phyloP scores from a whole-genome alignment of 2,329 filamentous ascomycete species.

The Diaporthe citrichinensis region DNA sequence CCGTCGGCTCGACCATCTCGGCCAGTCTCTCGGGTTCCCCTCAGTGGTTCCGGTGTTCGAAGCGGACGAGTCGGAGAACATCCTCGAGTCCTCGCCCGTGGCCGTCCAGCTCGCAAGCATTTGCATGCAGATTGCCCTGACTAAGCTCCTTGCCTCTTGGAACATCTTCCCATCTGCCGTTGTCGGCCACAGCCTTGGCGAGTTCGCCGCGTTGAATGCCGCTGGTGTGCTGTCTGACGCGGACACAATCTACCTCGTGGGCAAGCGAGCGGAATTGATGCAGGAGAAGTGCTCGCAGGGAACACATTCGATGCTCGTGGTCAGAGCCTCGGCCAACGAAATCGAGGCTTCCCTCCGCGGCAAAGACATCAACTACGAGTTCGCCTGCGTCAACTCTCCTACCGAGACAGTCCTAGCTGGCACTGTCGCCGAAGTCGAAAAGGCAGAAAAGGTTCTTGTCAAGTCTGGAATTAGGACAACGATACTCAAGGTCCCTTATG shows the following conservation, averaged over 20 bases:
- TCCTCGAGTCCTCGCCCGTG: conserved; percentile 62
- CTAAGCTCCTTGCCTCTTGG: conserved; percentile 68
- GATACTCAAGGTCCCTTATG: conserved; percentile 64
- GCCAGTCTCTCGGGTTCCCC: conserved; percentile 65
- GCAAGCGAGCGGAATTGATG: conserved; percentile 75
- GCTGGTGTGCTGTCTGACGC: conserved; percentile 79
- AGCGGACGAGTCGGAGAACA: conserved; percentile 55
- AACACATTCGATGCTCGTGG: conserved; percentile 72
- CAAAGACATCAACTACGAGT: conserved; percentile 55
- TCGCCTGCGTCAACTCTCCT: conserved; percentile 83
- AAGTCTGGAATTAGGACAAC: conserved; percentile 57
- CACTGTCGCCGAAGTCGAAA: conserved; percentile 55
- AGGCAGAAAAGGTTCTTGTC: conserved; percentile 56
- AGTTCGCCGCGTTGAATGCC: conserved; percentile 72
- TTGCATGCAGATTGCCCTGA: conserved; percentile 70
- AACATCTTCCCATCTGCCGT: conserved; percentile 63
- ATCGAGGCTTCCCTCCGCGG: conserved; percentile 67
- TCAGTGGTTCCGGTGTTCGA: conserved; percentile 67
- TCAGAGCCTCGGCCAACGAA: conserved; percentile 62
- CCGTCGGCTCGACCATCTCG: conserved; percentile 67
- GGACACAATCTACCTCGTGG: conserved; percentile 81
- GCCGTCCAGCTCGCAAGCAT: conserved; percentile 67
- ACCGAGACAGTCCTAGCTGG: conserved; percentile 80
- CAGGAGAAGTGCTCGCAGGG: conserved; percentile 74
- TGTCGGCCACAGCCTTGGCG: conserved; percentile 57